These are phyloP conservation scores for Xylaria acuta DNA, from an alignment of 495 filamentous ascomycete species.

Conservation along the genomic window DNA sequence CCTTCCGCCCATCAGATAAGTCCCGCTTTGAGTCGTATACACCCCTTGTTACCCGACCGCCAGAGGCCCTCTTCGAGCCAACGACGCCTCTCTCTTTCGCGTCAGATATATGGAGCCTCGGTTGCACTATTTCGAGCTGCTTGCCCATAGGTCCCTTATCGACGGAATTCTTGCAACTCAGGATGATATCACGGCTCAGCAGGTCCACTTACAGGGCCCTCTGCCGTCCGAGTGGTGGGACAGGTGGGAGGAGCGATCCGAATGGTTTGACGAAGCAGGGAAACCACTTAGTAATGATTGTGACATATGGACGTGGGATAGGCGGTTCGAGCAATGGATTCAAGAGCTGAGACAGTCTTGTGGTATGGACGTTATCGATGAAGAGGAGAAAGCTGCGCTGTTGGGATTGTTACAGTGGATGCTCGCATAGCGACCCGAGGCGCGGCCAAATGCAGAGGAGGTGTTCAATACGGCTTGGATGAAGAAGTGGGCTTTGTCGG, in stretches of 20 bases:
- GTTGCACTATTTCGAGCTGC: slow-evolving; percentile 42
- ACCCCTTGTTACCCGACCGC: slow-evolving; percentile 40
- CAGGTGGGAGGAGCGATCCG: slow-evolving; percentile 28
- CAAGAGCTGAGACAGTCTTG: slow-evolving; percentile 19
- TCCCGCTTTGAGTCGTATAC: slow-evolving; percentile 39
- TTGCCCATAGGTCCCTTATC: slow-evolving; percentile 24
- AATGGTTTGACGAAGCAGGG: slow-evolving; percentile 34
- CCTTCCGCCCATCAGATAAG: slow-evolving; percentile 42
- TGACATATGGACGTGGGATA: slow-evolving; percentile 26
- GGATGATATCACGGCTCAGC: slow-evolving; percentile 47
- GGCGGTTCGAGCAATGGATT: slow-evolving; percentile 25
- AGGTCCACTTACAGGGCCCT: slow-evolving; percentile 45
- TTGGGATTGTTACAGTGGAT: slow-evolving; percentile 48
- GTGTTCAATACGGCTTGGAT: slow-evolving; percentile 49
- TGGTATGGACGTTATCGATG: slow-evolving; percentile 19
- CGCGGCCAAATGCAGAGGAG: slow-evolving; percentile 43
- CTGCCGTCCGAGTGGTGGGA: slow-evolving; percentile 44
- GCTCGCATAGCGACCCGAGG: slow-evolving; percentile 49
- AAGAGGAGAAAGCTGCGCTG: slow-evolving; percentile 41
- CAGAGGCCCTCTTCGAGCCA: slow-evolving; percentile 44
- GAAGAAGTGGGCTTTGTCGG: slow-evolving; percentile 51
- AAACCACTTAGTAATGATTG: slow-evolving; percentile 23
- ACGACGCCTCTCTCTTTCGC: slow-evolving; percentile 39
- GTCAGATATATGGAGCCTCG: slow-evolving; percentile 50
- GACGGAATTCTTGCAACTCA: slow-evolving; percentile 27